Evolutionary conservation across 805 yeast species (phyloP), one percentile per base, ranked within the genome.

Genomic region (Cyberlindnera maclurae): DNA sequence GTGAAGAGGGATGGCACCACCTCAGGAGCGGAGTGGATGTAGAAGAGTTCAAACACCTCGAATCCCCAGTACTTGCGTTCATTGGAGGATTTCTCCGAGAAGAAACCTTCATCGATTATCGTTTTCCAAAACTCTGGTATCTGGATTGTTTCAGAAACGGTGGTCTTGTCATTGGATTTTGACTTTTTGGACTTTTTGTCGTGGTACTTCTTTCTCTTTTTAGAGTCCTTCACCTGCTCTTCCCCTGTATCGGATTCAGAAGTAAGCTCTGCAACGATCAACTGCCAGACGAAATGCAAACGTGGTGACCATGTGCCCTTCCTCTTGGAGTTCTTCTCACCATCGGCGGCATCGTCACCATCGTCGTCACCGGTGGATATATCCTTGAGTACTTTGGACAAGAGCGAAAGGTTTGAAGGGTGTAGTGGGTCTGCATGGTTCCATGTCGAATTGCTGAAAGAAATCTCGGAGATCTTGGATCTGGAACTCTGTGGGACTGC

Each of bases 31-130:
- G 57, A 48, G 7, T 44, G 40, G 31, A 58, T 54, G 6, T 79
- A 55, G 39, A 77, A 68, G 37, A 68, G 63, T 31, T 62, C 67
- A 44, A 89, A 77, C 10, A 88, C 71, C 49, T 83, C 83, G 50
- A 89, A 77, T 0, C 96, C 97, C 73, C 86, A 75, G 58, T 71
- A 84, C 57, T 89, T 90, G 41, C 96, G 69, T 58, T 89, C 97
- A 26, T 80, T 75, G 1, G 96, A 87, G 0, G 96, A 70, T 46
- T 79, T 76, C 28, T 75, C 77, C 5, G 84, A 67, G 49, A 90
- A 89, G 43, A 84, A 75, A 4, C 82, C 72, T 50, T 87, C 93
- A 55, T 90, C 97, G 12, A 90, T 73, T 5, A 77, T 79, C 4
- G 70, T 65, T 49, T 77, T 74, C 95, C 95, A 88, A 57, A 90